These are phyloP conservation scores for Eucalyptus cladocalyx DNA, from an alignment of 345 rosid species.

Conservation along the genomic window DNA sequence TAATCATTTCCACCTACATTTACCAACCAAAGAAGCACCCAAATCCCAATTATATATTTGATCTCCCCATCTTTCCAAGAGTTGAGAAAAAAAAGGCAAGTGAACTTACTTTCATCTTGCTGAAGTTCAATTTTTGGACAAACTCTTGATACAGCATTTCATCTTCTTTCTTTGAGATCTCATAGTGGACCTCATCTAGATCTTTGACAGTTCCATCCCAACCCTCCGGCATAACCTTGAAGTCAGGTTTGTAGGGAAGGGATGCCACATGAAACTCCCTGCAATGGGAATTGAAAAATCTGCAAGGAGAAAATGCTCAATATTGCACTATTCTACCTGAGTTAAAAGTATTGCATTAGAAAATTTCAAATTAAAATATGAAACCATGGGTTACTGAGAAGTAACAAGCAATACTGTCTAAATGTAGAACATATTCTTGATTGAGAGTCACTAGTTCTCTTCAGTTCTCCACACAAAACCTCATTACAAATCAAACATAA, in stretches of 20 bases:
- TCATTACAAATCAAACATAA: neutral
- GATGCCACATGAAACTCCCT: slow-evolving; percentile 97
- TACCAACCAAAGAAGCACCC: neutral
- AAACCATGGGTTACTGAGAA: neutral
- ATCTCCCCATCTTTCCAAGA: neutral
- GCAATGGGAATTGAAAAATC: slow-evolving; percentile 76
- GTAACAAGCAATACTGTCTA: neutral
- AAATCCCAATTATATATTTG: neutral
- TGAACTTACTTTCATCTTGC: slow-evolving; percentile 73
- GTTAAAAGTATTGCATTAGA: neutral
- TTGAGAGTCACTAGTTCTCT: neutral
- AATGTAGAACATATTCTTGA: neutral
- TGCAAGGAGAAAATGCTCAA: slow-evolving; percentile 7
- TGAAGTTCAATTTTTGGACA: slow-evolving; percentile 71
- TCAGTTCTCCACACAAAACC: neutral
- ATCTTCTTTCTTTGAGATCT: slow-evolving; percentile 98
- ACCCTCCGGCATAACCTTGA: slow-evolving; percentile 98
- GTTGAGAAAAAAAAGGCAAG: neutral
- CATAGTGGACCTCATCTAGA: slow-evolving; percentile 87
- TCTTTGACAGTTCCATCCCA: slow-evolving; percentile 96
- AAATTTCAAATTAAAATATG: neutral
- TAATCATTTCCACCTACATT: neutral
- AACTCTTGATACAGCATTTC: slow-evolving; percentile 82
- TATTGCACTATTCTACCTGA: neutral
- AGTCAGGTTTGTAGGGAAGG: slow-evolving; percentile 85